Evolutionary conservation across 768 basidiomycete species (phyloP).

Genomic region (Lentinula raphanica): DNA sequence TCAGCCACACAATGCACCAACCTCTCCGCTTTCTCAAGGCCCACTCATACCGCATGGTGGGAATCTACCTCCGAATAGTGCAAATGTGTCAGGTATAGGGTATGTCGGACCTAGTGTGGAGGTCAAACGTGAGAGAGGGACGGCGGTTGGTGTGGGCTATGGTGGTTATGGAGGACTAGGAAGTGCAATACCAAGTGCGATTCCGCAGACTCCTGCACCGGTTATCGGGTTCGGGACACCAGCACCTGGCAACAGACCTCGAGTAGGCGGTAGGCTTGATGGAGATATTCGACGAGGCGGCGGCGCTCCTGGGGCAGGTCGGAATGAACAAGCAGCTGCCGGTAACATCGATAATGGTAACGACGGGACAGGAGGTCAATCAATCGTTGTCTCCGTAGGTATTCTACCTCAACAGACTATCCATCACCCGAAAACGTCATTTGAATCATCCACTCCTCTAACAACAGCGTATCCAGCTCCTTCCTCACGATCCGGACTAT

Average conservation of each 20-base stretch:
- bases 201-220: conserved; percentile 54
- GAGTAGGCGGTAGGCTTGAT: conserved; percentile 1
- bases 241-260: conserved; percentile 19
- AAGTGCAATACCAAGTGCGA: conserved; percentile 14
- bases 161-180: conserved; percentile 14
- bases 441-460: not conserved
- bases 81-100: not conserved
- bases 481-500: not conserved
- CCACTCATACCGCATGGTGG: conserved; percentile 47
- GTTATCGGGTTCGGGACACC: conserved; percentile 23
- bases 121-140: conserved; percentile 54
- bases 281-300: conserved; percentile 3
- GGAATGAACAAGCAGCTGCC: not conserved
- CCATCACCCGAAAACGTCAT: not conserved
- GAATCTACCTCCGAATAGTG: conserved; percentile 14
- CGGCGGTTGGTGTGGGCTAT: conserved; percentile 19
- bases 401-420: conserved; percentile 24
- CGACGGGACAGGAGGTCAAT: conserved; percentile 37
- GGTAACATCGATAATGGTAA: conserved; percentile 5
- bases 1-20: conserved; percentile 29
- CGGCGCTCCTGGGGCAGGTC: not conserved
- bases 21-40: conserved; percentile 51
- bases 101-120: conserved; percentile 59
- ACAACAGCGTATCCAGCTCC: not conserved
- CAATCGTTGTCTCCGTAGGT: conserved; percentile 68